These are phyloP conservation scores for Salix koriyanagi DNA, from an alignment of 345 rosid genomes.

Conservation along the genomic window DNA sequence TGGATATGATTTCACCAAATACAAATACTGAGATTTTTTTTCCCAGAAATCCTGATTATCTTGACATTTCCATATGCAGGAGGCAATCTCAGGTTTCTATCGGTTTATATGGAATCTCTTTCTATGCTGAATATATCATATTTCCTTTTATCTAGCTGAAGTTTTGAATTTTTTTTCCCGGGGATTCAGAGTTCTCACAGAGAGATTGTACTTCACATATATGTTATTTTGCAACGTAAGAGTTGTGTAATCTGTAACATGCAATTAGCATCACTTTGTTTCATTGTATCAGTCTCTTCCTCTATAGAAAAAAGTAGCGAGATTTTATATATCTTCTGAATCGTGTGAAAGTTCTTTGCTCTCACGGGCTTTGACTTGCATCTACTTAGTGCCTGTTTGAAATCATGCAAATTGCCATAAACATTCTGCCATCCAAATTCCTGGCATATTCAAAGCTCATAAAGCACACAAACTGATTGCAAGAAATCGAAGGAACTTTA, in stretches of 20 bases:
- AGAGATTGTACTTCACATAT: neutral
- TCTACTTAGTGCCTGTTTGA: neutral
- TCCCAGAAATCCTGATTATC: neutral
- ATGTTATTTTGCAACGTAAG: neutral
- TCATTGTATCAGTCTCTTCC: neutral
- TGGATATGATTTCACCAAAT: neutral
- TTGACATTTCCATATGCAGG: conserved; percentile 47
- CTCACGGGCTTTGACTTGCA: neutral
- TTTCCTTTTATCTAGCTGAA: conserved; percentile 69
- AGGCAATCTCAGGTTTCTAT: conserved; percentile 70
- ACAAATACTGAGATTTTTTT: neutral
- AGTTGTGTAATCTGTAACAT: neutral
- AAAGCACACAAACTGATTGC: neutral
- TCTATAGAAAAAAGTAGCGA: neutral
- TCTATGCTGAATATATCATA: conserved; percentile 75
- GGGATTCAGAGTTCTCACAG: neutral
- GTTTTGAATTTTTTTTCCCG: neutral
- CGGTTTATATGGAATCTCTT: conserved; percentile 93
- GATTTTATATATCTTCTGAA: neutral
- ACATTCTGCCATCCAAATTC: too few relatives aligned
- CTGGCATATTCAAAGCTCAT: too few relatives aligned
- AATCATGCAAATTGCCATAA: too few relatives aligned
- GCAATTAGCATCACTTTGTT: neutral
- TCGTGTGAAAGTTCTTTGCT: neutral
- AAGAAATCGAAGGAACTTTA: neutral